These are phyloP conservation scores for Parafenestella ontariensis DNA, from an alignment of 2,329 filamentous ascomycete species.

Conservation along the genomic window DNA sequence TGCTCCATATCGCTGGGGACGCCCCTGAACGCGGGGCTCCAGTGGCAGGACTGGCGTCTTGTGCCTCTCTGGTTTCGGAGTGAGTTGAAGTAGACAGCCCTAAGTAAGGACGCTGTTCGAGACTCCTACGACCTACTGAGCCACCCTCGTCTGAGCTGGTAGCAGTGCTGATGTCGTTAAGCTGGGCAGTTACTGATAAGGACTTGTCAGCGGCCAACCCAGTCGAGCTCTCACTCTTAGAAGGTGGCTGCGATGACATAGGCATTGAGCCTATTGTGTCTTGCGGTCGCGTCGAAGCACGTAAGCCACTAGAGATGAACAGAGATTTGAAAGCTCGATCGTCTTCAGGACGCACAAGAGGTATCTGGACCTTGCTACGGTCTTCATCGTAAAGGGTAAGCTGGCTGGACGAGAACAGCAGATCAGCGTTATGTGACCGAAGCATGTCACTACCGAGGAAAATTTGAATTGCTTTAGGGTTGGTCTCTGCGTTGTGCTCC, in stretches of 20 bases:
- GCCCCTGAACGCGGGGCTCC: slow-evolving; percentile 37
- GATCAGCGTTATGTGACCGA: slow-evolving; percentile 84
- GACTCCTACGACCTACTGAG: slow-evolving; percentile 36
- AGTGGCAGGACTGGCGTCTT: slow-evolving; percentile 24
- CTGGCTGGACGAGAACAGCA: slow-evolving; percentile 90
- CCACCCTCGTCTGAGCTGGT: slow-evolving; percentile 39
- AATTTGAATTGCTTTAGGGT: slow-evolving; percentile 74
- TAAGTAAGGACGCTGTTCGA: slow-evolving; percentile 40
- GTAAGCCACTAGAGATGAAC: slow-evolving; percentile 60
- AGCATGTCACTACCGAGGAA: slow-evolving; percentile 91
- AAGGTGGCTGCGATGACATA: slow-evolving; percentile 6
- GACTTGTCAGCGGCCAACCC: slow-evolving; percentile 7
- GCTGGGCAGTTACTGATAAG: slow-evolving; percentile 10
- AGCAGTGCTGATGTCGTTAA: slow-evolving; percentile 20
- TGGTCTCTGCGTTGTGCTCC: slow-evolving; percentile 58
- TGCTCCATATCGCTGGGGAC: slow-evolving; percentile 56
- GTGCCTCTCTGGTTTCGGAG: slow-evolving; percentile 29
- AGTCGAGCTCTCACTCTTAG: slow-evolving; percentile 5
- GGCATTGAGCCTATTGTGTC: background rate
- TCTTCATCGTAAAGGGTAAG: slow-evolving; percentile 88
- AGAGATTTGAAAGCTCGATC: slow-evolving; percentile 81
- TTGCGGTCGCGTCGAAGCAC: slow-evolving; percentile 7
- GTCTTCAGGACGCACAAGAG: slow-evolving; percentile 90
- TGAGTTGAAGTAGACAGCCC: slow-evolving; percentile 25
- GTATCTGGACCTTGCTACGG: slow-evolving; percentile 84